These are phyloP conservation scores for Maudiozyma pseudohumilis DNA, from an alignment of 805 yeast species.

Conservation along the genomic window DNA sequence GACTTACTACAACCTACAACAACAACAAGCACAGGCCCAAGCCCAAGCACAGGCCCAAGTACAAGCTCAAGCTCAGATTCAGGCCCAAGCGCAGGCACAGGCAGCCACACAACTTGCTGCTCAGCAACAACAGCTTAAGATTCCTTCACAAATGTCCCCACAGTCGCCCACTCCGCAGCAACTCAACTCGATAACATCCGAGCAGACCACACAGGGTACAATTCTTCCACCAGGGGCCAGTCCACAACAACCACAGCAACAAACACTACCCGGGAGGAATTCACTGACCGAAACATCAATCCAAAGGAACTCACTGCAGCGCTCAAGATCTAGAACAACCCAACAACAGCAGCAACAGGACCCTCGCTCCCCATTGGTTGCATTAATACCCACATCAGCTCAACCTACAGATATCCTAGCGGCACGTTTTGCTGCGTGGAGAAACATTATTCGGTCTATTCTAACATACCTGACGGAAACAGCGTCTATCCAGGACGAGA, in stretches of 20 bases:
- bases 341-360: constrained; percentile 26
- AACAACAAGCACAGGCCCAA: constrained; percentile 7
- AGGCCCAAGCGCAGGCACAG: constrained; percentile 8
- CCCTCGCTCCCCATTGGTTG: constrained; percentile 39
- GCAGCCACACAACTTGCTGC: constrained; percentile 1
- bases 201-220: constrained; percentile 2
- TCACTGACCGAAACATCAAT: constrained; percentile 11
- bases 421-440: constrained; percentile 77
- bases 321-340: constrained; percentile 9
- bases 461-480: constrained; percentile 68
- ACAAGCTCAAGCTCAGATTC: constrained; percentile 2
- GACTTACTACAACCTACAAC: constrained; percentile 6
- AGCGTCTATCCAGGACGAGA: constrained; percentile 80
- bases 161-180: constrained; percentile 1
- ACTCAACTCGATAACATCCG: constrained; percentile 3
- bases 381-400: constrained; percentile 46
- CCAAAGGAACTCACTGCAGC: too few species aligned
- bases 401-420: constrained; percentile 86
- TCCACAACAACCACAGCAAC: not conserved
- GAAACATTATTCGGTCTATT: constrained; percentile 64
- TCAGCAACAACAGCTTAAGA: constrained; percentile 1
- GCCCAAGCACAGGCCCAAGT: constrained; percentile 1
- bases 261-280: constrained; percentile 7
- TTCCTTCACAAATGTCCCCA: not conserved
- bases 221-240: not conserved